Evolutionary conservation across 192 early-diverging fungal species (phyloP).

Genomic region (Backusella morwellensis): DNA sequence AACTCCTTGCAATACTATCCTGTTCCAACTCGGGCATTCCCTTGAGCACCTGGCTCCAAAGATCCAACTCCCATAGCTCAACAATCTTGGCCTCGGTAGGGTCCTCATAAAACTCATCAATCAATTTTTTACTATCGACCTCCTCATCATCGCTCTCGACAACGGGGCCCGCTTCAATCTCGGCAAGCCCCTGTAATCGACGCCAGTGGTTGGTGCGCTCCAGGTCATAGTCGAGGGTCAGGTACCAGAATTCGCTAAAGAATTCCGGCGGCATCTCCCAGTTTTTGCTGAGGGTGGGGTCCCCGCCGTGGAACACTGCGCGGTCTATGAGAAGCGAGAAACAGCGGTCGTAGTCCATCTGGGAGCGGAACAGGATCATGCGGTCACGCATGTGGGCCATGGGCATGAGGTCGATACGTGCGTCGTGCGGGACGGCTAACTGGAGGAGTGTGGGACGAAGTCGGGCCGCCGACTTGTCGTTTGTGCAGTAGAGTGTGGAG

Average conservation of each 20-base stretch:
- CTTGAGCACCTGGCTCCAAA: not conserved
- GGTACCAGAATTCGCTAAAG: slow-evolving; percentile 30
- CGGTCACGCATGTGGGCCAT: slow-evolving; percentile 36
- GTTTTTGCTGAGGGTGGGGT: slow-evolving; percentile 22
- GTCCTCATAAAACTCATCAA: not conserved
- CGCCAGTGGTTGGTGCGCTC: slow-evolving; percentile 31
- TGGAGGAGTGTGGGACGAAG: slow-evolving; percentile 21
- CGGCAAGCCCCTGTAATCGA: slow-evolving; percentile 7
- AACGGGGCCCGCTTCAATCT: not conserved
- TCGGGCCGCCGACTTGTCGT: slow-evolving; percentile 8
- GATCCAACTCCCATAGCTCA: not conserved
- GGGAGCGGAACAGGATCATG: slow-evolving; percentile 38
- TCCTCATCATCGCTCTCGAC: not conserved
- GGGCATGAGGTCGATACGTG: slow-evolving; percentile 36
- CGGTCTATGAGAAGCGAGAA: slow-evolving; percentile 21
- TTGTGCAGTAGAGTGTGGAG: not conserved
- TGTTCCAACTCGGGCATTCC: not conserved
- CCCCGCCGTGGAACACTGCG: slow-evolving; percentile 32
- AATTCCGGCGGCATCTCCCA: slow-evolving; percentile 36
- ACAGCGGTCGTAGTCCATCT: slow-evolving; percentile 35
- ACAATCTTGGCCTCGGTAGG: not conserved
- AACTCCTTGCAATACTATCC: not conserved
- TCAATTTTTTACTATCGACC: not conserved
- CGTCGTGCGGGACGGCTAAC: slow-evolving; percentile 31
- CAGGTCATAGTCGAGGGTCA: slow-evolving; percentile 24